Conservation (phyloP, 345 rosid species). For the Cardamine occulta region DNA sequence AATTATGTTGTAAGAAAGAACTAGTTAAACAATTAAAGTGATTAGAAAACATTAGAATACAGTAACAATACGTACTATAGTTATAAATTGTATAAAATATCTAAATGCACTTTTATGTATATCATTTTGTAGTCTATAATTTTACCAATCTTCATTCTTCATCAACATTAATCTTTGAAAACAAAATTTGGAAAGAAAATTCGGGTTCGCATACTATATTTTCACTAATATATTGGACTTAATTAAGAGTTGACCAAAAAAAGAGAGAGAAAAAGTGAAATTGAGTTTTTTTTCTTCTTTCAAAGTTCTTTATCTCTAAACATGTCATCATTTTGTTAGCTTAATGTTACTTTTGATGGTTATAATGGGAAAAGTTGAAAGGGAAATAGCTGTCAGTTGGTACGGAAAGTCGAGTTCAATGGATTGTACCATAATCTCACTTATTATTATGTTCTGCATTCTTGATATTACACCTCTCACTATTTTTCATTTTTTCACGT, state of each 20-base stretch:
- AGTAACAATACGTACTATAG: neutral
- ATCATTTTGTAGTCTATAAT: neutral
- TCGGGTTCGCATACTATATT: neutral
- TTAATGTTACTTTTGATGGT: constrained; percentile 8
- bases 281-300: neutral
- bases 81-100: neutral
- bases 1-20: neutral
- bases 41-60: neutral
- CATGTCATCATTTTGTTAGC: constrained; percentile 25
- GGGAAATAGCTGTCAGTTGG: constrained; percentile 34
- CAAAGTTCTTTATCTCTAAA: neutral
- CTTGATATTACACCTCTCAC: constrained; percentile 6
- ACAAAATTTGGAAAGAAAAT: neutral
- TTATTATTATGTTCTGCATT: neutral
- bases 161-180: neutral
- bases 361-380: constrained; percentile 16
- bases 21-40: neutral
- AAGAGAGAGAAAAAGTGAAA: neutral
- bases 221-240: neutral
- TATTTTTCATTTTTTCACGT: neutral
- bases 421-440: constrained; percentile 33
- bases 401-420: constrained; percentile 24
- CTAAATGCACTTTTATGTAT: neutral
- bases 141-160: neutral
- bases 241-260: neutral